Conservation (phyloP, 1,284 basidiomycete species). For the Mycosarcoma mackinlayi region DNA sequence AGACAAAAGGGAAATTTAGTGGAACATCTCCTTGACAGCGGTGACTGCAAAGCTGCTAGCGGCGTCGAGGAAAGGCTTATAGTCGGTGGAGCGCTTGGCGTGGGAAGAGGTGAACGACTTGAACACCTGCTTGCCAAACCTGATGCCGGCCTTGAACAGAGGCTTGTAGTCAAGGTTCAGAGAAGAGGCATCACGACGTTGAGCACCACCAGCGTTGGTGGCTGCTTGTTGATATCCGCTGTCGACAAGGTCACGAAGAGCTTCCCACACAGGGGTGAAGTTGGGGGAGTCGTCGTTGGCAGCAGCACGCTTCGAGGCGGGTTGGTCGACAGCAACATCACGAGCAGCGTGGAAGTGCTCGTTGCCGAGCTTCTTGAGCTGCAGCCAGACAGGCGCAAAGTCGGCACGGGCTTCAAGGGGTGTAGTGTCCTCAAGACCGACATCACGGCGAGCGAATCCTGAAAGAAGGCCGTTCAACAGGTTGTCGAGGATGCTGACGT, state of each 20-base stretch:
- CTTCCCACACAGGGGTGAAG: slow-evolving; percentile 53
- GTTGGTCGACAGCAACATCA: slow-evolving; percentile 10
- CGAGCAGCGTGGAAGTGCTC: slow-evolving; percentile 36
- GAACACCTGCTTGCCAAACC: slow-evolving; percentile 44
- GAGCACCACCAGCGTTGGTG: slow-evolving; percentile 4
- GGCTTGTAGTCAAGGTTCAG: slow-evolving; percentile 48
- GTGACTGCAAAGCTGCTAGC: slow-evolving; percentile 38
- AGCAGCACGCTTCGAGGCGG: slow-evolving; percentile 25
- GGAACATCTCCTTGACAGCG: slow-evolving; percentile 41
- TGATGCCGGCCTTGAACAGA: slow-evolving; percentile 39
- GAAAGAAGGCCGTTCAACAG: slow-evolving; percentile 50
- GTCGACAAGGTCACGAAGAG: slow-evolving; percentile 55
- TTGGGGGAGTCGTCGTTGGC: slow-evolving; percentile 24
- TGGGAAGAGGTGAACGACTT: slow-evolving; percentile 42
- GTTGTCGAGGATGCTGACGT: slow-evolving; percentile 52
- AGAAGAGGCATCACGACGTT: slow-evolving; percentile 25
- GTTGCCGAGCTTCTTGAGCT: slow-evolving; percentile 54
- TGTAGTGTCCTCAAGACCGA: slow-evolving; percentile 8
- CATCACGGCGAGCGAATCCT: slow-evolving; percentile 31
- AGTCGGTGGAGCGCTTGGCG: slow-evolving; percentile 53
- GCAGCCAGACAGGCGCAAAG: slow-evolving; percentile 51
- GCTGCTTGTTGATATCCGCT: slow-evolving; percentile 41
- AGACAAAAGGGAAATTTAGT: neutral
- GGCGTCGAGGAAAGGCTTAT: slow-evolving; percentile 85
- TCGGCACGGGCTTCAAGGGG: slow-evolving; percentile 43